Base-by-base conservation (phyloP, 257 asterid species). In the Solanum medicagineum region DNA sequence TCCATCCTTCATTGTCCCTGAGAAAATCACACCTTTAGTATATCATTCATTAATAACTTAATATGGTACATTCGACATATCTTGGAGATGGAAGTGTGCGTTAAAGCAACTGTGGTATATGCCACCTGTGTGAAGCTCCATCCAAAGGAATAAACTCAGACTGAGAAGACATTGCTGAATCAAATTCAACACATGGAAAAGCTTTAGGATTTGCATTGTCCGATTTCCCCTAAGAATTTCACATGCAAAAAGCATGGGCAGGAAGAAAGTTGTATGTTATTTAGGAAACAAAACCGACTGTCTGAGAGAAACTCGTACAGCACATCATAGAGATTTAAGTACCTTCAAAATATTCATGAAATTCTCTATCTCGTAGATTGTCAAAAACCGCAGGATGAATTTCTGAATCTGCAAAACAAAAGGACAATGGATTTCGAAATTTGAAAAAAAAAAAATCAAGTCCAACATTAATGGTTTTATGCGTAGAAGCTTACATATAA, bases 311-410 rank as follows among this genome's bases (percentile, higher is more conserved):
- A 83, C 42, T 79, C 10, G 22, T 79, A 29, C 26, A 79, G 65
- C 15, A 54, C 65, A 40, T 75, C 47, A 55, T 62, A 60, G 36
- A 47, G 66, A 36, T 84, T 68, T 65, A 42, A 70, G 84, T 73
- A 96, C 99, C 98, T 94, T 94, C 88, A 94, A 87, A 84, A 86
- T 65, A 85, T 66, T 73, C 88, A 93, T 92, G 89, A 96, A 96
- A 29, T 89, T 89, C 84, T 90, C 97, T 56, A 93, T 87, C 84
- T 94, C 98, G 70, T 63, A 22, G 81, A 68, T 32, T 29, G 92
- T 84, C 26, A 80, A 86, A 87, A 96, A 96, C 87, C 91, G 88
- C 89, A 96, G 65, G 73, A 89, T 93, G 80, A 96, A 95, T 90
- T 92, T 95, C 89, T 96, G 93, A 56, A 89, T 85, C 99, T 96